A percentile compares a stretch with the other conserved stretches of the same genome.
Conservation (phyloP, 2,329 filamentous ascomycete species). For the Tolypocladium ophioglossoides region DNA sequence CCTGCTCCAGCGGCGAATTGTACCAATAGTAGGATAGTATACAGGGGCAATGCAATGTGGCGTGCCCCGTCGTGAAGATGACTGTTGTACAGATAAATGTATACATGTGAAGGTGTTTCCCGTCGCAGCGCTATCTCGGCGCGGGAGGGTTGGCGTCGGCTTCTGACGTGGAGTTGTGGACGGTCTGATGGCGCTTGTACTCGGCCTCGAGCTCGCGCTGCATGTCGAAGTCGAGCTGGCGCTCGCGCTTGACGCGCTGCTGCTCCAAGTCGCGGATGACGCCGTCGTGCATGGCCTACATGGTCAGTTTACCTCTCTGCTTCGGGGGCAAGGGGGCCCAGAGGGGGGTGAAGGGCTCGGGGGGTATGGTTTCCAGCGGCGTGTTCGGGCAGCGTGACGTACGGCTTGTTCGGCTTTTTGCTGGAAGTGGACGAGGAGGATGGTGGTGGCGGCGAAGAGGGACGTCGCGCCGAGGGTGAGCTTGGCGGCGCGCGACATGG, state of each 20-base stretch:
- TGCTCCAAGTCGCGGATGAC: slow-evolving; percentile 93
- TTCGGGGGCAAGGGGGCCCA: no score
- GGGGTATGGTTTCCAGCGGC: no score
- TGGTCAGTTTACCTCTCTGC: background rate
- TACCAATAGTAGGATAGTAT: slow-evolving; percentile 11
- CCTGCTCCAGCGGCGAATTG: slow-evolving; percentile 4
- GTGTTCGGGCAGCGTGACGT: slow-evolving; percentile 7
- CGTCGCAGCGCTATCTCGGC: slow-evolving; percentile 11
- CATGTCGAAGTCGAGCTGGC: slow-evolving; percentile 90
- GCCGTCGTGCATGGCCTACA: slow-evolving; percentile 86
- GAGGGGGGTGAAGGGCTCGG: no score
- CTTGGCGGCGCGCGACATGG: slow-evolving; percentile 87
- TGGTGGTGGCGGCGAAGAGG: slow-evolving; percentile 62
- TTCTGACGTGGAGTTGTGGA: slow-evolving; percentile 34
- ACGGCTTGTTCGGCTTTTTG: slow-evolving; percentile 79
- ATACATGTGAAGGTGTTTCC: background rate
- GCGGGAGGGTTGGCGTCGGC: slow-evolving; percentile 6
- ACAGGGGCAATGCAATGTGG: background rate
- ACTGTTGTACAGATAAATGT: slow-evolving; percentile 2
- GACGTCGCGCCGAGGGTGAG: slow-evolving; percentile 72
- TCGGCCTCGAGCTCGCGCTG: slow-evolving; percentile 77
- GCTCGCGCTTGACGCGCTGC: slow-evolving; percentile 79
- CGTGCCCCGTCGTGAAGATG: background rate
- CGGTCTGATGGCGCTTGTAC: slow-evolving; percentile 80
- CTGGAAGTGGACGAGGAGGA: slow-evolving; percentile 80